Conservation (phyloP, 495 filamentous ascomycete genomes). For the Lepidopterella palustris region DNA sequence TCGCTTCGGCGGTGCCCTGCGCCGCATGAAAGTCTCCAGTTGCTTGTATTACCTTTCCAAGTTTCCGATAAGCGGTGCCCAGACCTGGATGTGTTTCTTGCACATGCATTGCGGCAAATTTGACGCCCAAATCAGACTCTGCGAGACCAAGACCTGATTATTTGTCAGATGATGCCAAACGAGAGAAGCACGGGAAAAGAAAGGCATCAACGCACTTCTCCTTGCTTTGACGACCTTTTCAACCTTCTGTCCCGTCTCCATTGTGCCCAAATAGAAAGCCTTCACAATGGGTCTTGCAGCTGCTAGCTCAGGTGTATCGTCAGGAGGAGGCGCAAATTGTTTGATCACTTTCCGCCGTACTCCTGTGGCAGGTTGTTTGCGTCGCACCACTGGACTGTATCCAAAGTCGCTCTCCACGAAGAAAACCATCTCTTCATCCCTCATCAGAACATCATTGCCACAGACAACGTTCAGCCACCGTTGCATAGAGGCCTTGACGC, state of each 20-base stretch:
- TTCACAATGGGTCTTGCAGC: constrained; percentile 87
- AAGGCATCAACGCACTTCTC: constrained; percentile 57
- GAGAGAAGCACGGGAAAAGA: not conserved
- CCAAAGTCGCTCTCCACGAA: constrained; percentile 98
- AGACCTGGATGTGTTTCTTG: constrained; percentile 89
- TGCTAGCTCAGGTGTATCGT: constrained; percentile 92
- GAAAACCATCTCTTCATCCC: constrained; percentile 92
- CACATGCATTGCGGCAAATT: constrained; percentile 72
- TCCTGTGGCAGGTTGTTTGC: constrained; percentile 95
- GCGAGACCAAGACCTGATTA: constrained; percentile 74
- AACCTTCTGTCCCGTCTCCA: constrained; percentile 93
- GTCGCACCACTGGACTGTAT: constrained; percentile 89
- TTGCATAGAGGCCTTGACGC: constrained; percentile 84
- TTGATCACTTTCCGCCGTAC: constrained; percentile 92
- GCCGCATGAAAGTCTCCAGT: constrained; percentile 95
- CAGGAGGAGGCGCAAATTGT: constrained; percentile 95
- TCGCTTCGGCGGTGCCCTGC: constrained; percentile 93
- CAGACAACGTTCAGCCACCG: constrained; percentile 92
- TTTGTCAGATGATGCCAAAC: constrained; percentile 2
- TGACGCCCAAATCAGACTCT: constrained; percentile 89
- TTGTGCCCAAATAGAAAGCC: constrained; percentile 87
- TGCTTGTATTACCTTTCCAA: constrained; percentile 86
- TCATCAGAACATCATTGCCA: constrained; percentile 82
- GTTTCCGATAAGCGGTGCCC: constrained; percentile 83
- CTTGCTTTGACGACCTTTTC: constrained; percentile 88